Percentiles rank a stretch among this genome's conserved stretches.
Evolutionary conservation across 1,284 basidiomycete genomes (phyloP).

Genomic region (Rhodotorula sp.): DNA sequence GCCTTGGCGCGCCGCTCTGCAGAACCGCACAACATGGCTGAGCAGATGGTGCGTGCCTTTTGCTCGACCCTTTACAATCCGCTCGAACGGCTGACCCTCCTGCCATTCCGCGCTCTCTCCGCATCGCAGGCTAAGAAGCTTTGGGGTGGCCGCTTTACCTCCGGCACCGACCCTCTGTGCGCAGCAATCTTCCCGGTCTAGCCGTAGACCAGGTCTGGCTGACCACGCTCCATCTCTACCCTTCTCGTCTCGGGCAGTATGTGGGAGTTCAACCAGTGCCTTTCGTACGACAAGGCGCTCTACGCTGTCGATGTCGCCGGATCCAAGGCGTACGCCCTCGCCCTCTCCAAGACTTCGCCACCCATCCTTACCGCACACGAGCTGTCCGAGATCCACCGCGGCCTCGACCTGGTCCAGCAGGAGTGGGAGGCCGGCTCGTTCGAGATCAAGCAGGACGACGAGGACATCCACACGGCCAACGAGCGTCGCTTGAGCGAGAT

Average conservation of each 20-base stretch:
- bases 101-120: too few species aligned
- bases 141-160: constrained; percentile 38
- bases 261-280: constrained; percentile 93
- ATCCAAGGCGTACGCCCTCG: constrained; percentile 93
- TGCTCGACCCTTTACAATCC: too few species aligned
- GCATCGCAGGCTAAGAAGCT: constrained; percentile 34
- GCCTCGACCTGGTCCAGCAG: constrained; percentile 72
- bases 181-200: not conserved
- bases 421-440: constrained; percentile 88
- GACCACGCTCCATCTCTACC: not conserved
- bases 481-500: constrained; percentile 91
- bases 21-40: constrained; percentile 17
- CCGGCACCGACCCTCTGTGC: constrained; percentile 39
- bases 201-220: not conserved
- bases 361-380: constrained; percentile 43
- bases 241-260: constrained; percentile 60
- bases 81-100: not conserved
- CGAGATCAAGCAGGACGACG: constrained; percentile 74
- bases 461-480: constrained; percentile 99
- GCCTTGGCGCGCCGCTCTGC: not conserved
- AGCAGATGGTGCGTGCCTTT: constrained; percentile 26
- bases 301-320: constrained; percentile 87
- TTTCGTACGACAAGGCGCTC: constrained; percentile 94
- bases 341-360: constrained; percentile 56
- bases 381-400: constrained; percentile 63